Percentiles rank a stretch among this genome's conserved stretches.
These are phyloP conservation scores for Chytridium lagenaria DNA, from an alignment of 371 early-diverging fungal genomes.

Conservation along the genomic window DNA sequence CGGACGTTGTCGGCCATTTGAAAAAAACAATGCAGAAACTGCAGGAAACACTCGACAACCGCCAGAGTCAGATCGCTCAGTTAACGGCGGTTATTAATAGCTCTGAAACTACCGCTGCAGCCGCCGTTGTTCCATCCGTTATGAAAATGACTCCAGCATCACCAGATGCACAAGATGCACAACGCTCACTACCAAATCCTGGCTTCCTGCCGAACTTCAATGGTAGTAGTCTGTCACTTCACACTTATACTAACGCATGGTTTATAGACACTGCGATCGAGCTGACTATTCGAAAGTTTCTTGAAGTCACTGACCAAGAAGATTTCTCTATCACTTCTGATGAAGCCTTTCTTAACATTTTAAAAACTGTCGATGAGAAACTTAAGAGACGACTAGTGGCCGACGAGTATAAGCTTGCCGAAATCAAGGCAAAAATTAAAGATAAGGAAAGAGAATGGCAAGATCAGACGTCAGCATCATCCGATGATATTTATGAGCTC, in stretches of 20 bases:
- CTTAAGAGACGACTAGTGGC: not conserved
- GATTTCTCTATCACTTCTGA: too few relatives aligned
- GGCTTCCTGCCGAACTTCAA: too few relatives aligned
- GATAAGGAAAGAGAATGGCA: not conserved
- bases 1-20: not conserved
- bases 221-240: too few relatives aligned
- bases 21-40: not conserved
- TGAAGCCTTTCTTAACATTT: not conserved
- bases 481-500: not conserved
- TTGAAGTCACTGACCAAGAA: too few relatives aligned
- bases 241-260: too few relatives aligned
- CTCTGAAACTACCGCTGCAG: not conserved
- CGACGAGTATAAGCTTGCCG: not conserved
- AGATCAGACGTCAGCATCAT: not conserved
- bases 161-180: too few relatives aligned
- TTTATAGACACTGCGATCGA: too few relatives aligned
- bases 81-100: not conserved
- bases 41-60: not conserved
- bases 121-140: too few relatives aligned
- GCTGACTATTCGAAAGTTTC: too few relatives aligned
- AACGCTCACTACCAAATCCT: too few relatives aligned
- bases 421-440: not conserved
- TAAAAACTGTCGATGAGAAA: not conserved
- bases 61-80: not conserved
- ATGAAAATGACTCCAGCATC: too few relatives aligned